Evolutionary conservation across 352 stramenopile species (phyloP), one percentile per base, ranked within the genome.

Genomic region (Phytophthora multivora): DNA sequence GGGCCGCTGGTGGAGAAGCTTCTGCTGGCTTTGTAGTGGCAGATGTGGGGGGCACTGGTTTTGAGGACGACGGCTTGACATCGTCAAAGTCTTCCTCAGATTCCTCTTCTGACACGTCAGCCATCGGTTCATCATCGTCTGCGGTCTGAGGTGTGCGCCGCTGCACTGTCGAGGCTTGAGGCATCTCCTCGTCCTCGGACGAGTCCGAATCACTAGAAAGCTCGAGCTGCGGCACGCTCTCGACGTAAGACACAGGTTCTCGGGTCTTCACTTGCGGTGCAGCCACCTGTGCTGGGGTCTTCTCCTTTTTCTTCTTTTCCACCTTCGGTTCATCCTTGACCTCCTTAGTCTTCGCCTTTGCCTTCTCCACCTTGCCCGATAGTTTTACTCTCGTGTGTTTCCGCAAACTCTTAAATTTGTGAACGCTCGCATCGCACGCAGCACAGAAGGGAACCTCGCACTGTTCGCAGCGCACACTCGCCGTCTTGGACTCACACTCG

Each of bases 401-500:
- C 2, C 66, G 69, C 43, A 91, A 69, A 38, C 77, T 89, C 69
- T 91, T 92, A 36, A 91, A 92, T 51, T 84, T 75, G 51, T 92
- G 83, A 19, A 92, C 77, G 15, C 63, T 86, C 0, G 68, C 69
- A 51, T 92, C 78, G 30, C 83, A 92, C 11, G 61, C 54, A 2
- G 35, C 51, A 60, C 83, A 92, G 51, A 84, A 82, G 18, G 63
- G 33, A n/a, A 86, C 66, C 1, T 79, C 83, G 45, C 83, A 92
- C 50, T 91, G 77, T 23, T 72, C 63, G 36, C 83, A 92, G 18
- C 69, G 49, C 5, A 90, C 69, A 18, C 16, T 73, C 5, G 77
- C 71, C 26, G 63, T 51, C 4, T 57, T 51, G 5, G 53, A 64
- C 31, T 89, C 80, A 43, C 82, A 91, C 19, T 91, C 82, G 13